These are phyloP conservation scores for Colletotrichum acutatum DNA, from an alignment of 2,329 filamentous ascomycete species.

Conservation along the genomic window DNA sequence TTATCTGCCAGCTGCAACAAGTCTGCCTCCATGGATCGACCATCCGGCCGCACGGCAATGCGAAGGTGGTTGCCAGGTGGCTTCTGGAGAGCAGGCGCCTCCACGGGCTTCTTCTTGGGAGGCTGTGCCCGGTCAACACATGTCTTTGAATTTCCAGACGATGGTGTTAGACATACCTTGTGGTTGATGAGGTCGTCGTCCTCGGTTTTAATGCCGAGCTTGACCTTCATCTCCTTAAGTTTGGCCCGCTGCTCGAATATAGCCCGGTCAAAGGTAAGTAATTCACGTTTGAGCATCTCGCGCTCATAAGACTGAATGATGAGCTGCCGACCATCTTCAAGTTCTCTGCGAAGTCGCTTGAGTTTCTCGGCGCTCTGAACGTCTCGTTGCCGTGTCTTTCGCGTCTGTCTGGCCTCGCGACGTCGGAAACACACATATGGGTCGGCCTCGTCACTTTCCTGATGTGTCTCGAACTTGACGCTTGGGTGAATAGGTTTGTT, in stretches of 20 bases:
- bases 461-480: slow-evolving; percentile 93
- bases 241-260: slow-evolving; percentile 86
- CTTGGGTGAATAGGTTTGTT: slow-evolving; percentile 80
- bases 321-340: slow-evolving; percentile 88
- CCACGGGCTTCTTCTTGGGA: slow-evolving; percentile 76
- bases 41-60: slow-evolving; percentile 75
- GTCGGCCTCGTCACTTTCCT: slow-evolving; percentile 94
- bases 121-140: slow-evolving; percentile 60
- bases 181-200: slow-evolving; percentile 96
- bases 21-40: slow-evolving; percentile 80
- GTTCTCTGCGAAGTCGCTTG: slow-evolving; percentile 87
- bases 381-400: slow-evolving; percentile 94
- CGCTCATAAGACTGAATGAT: slow-evolving; percentile 82
- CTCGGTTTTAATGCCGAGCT: slow-evolving; percentile 88
- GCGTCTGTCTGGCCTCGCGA: slow-evolving; percentile 91
- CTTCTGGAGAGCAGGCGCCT: slow-evolving; percentile 70
- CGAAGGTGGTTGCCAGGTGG: slow-evolving; percentile 74
- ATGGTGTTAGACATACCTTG: slow-evolving; percentile 69
- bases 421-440: slow-evolving; percentile 98
- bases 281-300: slow-evolving; percentile 81
- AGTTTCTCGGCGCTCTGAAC: slow-evolving; percentile 95
- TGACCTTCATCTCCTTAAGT: slow-evolving; percentile 89
- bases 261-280: slow-evolving; percentile 77
- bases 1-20: slow-evolving; percentile 81
- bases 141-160: slow-evolving; percentile 38